Evolutionary conservation across 495 filamentous ascomycete species (phyloP), one percentile per base, ranked within the genome.

Genomic region (Penicillium lividum): DNA sequence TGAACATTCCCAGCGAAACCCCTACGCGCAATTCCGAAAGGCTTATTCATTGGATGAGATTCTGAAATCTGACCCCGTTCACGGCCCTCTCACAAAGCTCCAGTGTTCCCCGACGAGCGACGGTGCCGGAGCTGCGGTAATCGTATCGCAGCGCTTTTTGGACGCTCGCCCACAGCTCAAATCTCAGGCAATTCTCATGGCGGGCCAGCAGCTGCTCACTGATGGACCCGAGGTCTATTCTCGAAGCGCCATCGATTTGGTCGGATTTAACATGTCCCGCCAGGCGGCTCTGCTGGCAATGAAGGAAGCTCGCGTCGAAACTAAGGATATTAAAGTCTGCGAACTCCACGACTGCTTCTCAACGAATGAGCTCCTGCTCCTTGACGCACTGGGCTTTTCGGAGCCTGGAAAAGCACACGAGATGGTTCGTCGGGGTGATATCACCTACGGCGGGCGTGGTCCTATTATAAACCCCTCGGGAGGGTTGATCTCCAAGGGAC

Each of bases 321-420:
- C 87, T 0, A 70, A 70, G n/a, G 87, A 93, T 55, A 79, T 95
- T 58, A 85, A 86, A 62, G 89, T 97, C 4, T 91, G 89, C 69
- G 93, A 98, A 72, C 77, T 97, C 33, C 93, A 97, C 66, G 93
- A 98, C 70, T 97, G 93, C 75, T 98, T 98, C 77, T 92, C 87
- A 5, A 85, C 92, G 9, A 97, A 98, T 65, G 92, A 97, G 75
- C 85, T 98, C 80, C 78, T 92, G 29, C 81, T 85, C 0, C 82
- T 98, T 31, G 92, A 97, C 68, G 90, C 87, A 0, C 78, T 97
- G 6, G 92, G 89, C 0, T 80, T 98, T 5, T 85, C 81, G 18
- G 82, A 84, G 57, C 82, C 80, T 0, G 93, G 92, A 0, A 92
- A 91, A 68, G 93, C 93, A 0, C 92, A 97, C 66, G 91, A 96